Conservation (phyloP, 2,329 filamentous ascomycete genomes). For the Cercospora berteroae region DNA sequence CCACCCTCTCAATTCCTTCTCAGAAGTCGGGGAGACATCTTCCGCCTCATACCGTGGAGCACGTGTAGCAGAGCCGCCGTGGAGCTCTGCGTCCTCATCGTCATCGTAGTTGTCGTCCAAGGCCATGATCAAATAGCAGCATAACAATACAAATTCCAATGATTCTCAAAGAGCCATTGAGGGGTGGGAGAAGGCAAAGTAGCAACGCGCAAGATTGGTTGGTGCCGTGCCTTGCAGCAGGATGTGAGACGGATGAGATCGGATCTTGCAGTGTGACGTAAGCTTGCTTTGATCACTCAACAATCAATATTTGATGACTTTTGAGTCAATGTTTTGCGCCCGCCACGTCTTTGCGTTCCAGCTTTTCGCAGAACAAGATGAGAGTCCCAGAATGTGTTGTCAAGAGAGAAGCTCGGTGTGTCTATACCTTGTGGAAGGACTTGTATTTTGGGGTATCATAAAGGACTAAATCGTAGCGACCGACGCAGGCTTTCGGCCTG, state of each 20-base stretch:
- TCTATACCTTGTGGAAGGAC: not conserved
- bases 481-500: not conserved
- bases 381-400: not conserved
- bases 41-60: conserved; percentile 31
- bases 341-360: not conserved
- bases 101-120: not conserved
- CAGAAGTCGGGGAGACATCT: conserved; percentile 29
- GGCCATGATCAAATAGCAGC: not conserved
- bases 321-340: not conserved
- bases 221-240: not conserved
- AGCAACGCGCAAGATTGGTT: not conserved
- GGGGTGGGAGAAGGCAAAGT: not conserved
- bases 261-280: conserved; percentile 1
- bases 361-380: not conserved
- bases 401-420: not conserved
- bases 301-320: not conserved
- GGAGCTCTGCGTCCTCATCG: not conserved
- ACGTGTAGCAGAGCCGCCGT: conserved; percentile 3
- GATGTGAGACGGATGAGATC: not conserved
- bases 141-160: no score
- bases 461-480: not conserved
- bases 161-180: no score
- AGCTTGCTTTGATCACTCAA: not conserved
- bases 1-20: conserved; percentile 33
- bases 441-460: not conserved